Percentiles rank a stretch among this genome's conserved stretches.
These are phyloP conservation scores for Cryphonectria naterciae DNA, from an alignment of 2,329 filamentous ascomycete genomes.

Conservation along the genomic window DNA sequence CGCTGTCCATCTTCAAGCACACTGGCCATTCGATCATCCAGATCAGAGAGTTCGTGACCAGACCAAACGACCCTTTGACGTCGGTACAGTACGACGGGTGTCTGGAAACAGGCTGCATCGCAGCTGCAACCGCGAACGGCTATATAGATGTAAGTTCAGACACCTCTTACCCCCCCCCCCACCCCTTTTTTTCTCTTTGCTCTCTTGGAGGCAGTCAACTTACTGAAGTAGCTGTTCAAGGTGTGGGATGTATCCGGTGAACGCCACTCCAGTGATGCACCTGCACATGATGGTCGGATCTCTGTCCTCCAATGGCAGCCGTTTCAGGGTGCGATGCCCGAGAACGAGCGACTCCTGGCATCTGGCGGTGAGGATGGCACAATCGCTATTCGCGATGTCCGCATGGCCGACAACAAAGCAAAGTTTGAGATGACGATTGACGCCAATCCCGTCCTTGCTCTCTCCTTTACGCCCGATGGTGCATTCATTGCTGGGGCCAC, in stretches of 20 bases:
- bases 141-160: slow-evolving; percentile 60
- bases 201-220: neutral
- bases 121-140: slow-evolving; percentile 64
- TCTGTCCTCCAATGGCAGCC: slow-evolving; percentile 67
- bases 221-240: slow-evolving; percentile 37
- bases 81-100: slow-evolving; percentile 60
- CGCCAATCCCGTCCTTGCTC: slow-evolving; percentile 55
- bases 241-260: slow-evolving; percentile 61
- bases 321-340: slow-evolving; percentile 42
- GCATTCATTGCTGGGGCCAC: slow-evolving; percentile 66
- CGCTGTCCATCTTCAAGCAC: slow-evolving; percentile 54
- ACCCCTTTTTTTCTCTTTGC: neutral
- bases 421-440: slow-evolving; percentile 66
- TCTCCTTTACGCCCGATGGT: slow-evolving; percentile 67
- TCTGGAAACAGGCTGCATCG: slow-evolving; percentile 51
- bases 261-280: slow-evolving; percentile 52
- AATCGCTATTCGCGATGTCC: slow-evolving; percentile 66
- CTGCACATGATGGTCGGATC: slow-evolving; percentile 62
- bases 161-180: neutral
- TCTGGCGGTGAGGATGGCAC: slow-evolving; percentile 66
- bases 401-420: slow-evolving; percentile 56
- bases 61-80: slow-evolving; percentile 56
- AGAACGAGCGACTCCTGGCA: slow-evolving; percentile 62
- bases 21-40: slow-evolving; percentile 51
- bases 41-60: slow-evolving; percentile 55